phyloP scores from a whole-genome alignment of 495 filamentous ascomycete species.

The Penicillium macrosclerotiorum region DNA sequence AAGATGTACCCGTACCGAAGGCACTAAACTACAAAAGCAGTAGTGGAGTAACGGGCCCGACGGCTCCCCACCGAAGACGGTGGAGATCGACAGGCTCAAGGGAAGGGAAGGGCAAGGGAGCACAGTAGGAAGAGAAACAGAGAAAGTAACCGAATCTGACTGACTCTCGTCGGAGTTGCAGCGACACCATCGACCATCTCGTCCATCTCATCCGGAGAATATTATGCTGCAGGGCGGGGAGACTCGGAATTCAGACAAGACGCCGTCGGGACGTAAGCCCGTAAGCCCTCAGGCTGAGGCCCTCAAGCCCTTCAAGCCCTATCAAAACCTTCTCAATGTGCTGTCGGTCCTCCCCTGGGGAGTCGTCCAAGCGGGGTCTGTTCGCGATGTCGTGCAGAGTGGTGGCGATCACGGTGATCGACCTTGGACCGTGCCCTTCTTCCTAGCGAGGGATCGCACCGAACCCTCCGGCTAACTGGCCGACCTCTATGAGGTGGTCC shows the following conservation, averaged over 20 bases:
- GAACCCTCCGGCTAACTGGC: background rate
- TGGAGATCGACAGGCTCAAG: constrained; percentile 15
- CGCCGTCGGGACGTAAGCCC: background rate
- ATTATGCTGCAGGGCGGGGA: background rate
- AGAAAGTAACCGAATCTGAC: no score
- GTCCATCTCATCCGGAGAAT: background rate
- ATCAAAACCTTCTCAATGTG: no score
- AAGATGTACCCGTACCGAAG: constrained; percentile 2
- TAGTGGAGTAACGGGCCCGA: background rate
- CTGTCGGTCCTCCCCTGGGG: background rate
- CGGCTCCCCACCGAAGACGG: constrained; percentile 18
- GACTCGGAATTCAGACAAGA: background rate
- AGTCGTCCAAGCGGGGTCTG: constrained; percentile 16
- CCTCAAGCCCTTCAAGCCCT: no score
- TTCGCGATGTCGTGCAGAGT: constrained; percentile 16
- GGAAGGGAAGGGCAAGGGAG: no score
- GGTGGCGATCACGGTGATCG: constrained; percentile 27
- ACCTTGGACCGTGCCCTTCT: constrained; percentile 25
- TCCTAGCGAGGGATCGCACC: constrained; percentile 9
- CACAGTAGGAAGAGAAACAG: background rate
- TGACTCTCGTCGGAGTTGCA: no score
- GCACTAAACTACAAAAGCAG: background rate
- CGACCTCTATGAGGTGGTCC: no score
- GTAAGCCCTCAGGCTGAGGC: no score
- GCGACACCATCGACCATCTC: background rate